Evolutionary conservation across 2,329 filamentous ascomycete genomes (phyloP).

Genomic region (Xylariaceae sp.): DNA sequence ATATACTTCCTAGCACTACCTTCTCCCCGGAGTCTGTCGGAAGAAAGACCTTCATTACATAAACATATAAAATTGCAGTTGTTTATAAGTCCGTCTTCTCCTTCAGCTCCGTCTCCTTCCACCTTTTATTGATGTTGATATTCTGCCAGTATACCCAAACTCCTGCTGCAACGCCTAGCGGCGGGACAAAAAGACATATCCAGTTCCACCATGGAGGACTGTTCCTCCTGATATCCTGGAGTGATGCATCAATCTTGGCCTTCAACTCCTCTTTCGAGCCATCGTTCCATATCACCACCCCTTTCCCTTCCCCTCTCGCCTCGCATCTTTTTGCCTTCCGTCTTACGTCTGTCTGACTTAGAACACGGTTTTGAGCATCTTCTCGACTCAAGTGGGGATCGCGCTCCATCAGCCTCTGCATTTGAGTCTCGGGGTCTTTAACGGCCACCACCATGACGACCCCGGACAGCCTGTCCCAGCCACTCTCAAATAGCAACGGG

Average conservation of each 20-base stretch:
- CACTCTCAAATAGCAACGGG: conserved; percentile 86
- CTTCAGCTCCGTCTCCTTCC: conserved; percentile 63
- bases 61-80: neutral
- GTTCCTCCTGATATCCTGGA: conserved; percentile 61
- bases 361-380: conserved; percentile 84
- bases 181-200: conserved; percentile 70
- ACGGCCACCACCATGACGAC: conserved; percentile 87
- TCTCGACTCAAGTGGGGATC: conserved; percentile 80
- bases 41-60: neutral
- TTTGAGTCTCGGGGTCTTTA: conserved; percentile 77
- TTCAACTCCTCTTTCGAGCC: conserved; percentile 70
- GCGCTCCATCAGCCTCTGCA: conserved; percentile 72
- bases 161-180: conserved; percentile 69
- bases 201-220: conserved; percentile 88
- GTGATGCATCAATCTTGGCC: conserved; percentile 65
- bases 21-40: neutral
- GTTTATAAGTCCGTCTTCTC: conserved; percentile 47
- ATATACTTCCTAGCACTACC: no score
- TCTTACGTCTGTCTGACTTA: conserved; percentile 82
- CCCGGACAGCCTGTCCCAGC: conserved; percentile 83
- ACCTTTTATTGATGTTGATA: conserved; percentile 67
- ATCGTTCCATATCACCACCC: conserved; percentile 92
- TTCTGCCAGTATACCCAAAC: conserved; percentile 76
- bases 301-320: conserved; percentile 64
- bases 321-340: conserved; percentile 79